Conservation (phyloP, 2,329 filamentous ascomycete genomes). For the Exophiala oligosperma region DNA sequence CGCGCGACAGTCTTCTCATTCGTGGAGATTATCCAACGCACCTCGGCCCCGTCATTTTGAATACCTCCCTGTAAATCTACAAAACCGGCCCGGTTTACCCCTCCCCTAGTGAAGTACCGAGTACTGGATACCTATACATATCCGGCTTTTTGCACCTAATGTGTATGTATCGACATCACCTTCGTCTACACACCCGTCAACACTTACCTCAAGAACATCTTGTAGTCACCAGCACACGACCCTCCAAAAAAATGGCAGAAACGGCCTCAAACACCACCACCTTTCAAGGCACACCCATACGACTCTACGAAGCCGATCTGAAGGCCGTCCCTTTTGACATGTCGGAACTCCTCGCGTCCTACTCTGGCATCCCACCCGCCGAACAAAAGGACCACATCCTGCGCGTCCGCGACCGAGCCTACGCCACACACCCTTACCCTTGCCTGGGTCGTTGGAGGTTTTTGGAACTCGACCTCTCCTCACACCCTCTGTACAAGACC, state of each 20-base stretch:
- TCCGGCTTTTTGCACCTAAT: too few species aligned
- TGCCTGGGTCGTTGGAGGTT: constrained; percentile 48
- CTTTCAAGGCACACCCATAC: not conserved
- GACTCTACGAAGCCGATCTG: constrained; percentile 15
- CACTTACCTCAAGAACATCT: too few species aligned
- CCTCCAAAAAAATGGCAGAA: not conserved
- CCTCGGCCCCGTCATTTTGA: too few species aligned
- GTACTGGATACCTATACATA: too few species aligned
- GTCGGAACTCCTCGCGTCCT: constrained; percentile 18
- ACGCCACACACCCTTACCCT: constrained; percentile 39
- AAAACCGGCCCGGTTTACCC: too few species aligned
- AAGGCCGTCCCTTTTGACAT: constrained; percentile 16
- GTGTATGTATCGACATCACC: too few species aligned
- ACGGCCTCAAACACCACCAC: too few species aligned
- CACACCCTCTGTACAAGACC: constrained; percentile 33
- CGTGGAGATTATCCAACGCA: too few species aligned
- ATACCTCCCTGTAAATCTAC: too few species aligned
- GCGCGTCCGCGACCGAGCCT: constrained; percentile 29
- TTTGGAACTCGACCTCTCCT: constrained; percentile 41
- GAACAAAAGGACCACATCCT: constrained; percentile 25
- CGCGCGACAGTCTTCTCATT: too few species aligned
- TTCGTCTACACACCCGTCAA: too few species aligned
- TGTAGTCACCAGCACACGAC: not conserved
- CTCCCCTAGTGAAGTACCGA: too few species aligned
- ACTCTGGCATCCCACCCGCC: constrained; percentile 21